Conservation (phyloP, 2,329 filamentous ascomycete genomes). For the Venturia oleaginea region DNA sequence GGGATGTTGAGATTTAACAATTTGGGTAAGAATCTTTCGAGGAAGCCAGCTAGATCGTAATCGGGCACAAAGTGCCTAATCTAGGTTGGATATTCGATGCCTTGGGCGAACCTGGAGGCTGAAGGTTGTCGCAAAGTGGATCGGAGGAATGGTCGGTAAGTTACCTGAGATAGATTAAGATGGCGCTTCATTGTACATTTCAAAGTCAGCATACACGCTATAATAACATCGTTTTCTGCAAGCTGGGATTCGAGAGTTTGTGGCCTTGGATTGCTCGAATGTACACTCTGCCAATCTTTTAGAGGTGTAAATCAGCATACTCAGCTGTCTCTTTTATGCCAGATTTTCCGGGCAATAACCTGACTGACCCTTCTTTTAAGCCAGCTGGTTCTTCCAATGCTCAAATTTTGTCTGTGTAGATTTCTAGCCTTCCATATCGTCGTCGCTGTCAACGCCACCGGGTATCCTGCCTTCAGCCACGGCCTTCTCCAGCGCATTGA, state of each 20-base stretch:
- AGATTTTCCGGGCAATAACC: background rate
- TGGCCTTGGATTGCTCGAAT: background rate
- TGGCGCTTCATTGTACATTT: background rate
- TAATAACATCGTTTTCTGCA: background rate
- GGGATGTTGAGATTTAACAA: background rate
- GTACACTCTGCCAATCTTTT: background rate
- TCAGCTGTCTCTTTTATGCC: background rate
- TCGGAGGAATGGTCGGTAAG: background rate
- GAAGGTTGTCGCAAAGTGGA: background rate
- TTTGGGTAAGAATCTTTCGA: background rate
- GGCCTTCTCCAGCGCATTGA: constrained; percentile 82
- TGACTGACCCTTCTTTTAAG: background rate
- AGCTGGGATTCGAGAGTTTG: no score
- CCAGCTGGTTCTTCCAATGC: background rate
- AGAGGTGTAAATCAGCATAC: background rate
- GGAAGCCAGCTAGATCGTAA: background rate
- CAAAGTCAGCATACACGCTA: background rate
- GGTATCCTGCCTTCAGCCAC: constrained; percentile 83
- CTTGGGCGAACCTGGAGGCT: background rate
- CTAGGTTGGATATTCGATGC: background rate
- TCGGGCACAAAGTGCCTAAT: no score
- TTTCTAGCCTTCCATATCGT: constrained; percentile 7
- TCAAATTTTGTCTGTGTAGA: background rate
- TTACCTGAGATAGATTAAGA: background rate
- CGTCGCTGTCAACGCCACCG: constrained; percentile 39